Base-by-base conservation (phyloP, 2,329 filamentous ascomycete species). In the Fusarium sp. region DNA sequence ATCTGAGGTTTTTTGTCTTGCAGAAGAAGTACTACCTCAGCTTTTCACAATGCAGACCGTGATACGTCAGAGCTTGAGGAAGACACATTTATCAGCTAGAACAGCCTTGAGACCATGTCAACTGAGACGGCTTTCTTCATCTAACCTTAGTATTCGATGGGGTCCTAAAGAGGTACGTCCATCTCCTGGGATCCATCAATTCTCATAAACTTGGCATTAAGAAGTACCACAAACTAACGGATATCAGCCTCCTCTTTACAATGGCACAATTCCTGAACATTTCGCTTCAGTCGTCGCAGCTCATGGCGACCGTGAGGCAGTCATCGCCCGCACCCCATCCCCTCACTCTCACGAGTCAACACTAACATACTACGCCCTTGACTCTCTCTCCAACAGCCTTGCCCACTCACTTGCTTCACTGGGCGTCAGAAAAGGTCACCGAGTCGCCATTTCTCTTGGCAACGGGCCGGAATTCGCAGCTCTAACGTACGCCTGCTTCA, bases 401-500 rank as follows among this genome's bases (percentile, higher is more conserved):
- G 93, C 94, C 1, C 82, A 86, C 51, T 92, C 92, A 0, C 81
- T 97, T 16, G 81, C 85, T 26, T 87, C 86, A 0, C 81, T 91
- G 0, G 93, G 93, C 4, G 92, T 97, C 2, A 84, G 81, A 63
- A 97, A 94, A 75, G 94, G 93, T 7, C 91, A 97, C 76, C 86
- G 93, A 33, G 92, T 98, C 12, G 94, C 92, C 15, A 89, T 97
- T 28, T 95, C 91, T 63, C 82, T 97, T 52, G 95, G 95, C 16
- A 98, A 97, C 79, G 90, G 89, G 41, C 83, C 91, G 71, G 94
- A 97, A 78, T 95, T 93, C 77, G 93, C 92, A 4, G 90, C 91
- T 50, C 85, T 96, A 20, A 95, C 91, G 8, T 98, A 98, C 80
- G 94, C 94, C 1, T 79, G 96, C 56, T 97, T 95, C 83, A 98